These are phyloP conservation scores for Trichophyton rubrum DNA, from an alignment of 2,329 filamentous ascomycete genomes.

Conservation along the genomic window DNA sequence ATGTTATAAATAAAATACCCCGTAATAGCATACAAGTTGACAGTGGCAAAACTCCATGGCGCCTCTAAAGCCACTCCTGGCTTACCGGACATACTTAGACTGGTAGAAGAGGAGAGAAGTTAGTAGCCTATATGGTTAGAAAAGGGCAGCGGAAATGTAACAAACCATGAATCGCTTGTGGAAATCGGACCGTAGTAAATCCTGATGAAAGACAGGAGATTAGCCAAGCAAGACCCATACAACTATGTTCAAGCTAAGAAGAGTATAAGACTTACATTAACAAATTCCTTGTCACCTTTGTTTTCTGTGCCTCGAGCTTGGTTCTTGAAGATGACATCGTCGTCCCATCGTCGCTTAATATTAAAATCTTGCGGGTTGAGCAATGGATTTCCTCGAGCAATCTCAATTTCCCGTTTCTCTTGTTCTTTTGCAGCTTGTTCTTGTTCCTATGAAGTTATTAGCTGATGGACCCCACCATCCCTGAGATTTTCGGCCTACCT, in stretches of 20 bases:
- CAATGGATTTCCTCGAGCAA: conserved; percentile 83
- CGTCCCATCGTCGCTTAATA: conserved; percentile 81
- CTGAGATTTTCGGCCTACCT: conserved; percentile 32
- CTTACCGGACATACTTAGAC: conserved; percentile 13
- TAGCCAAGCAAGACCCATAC: conserved; percentile 1
- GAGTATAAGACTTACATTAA: conserved; percentile 54
- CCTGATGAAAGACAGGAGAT: conserved; percentile 37
- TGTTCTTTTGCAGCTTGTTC: conserved; percentile 70
- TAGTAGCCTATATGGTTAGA: neutral
- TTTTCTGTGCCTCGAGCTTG: conserved; percentile 92
- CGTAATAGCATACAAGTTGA: neutral
- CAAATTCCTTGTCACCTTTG: conserved; percentile 86
- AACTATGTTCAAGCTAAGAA: neutral
- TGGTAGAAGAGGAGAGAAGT: conserved; percentile 1
- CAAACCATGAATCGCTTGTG: conserved; percentile 83
- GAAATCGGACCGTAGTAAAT: conserved; percentile 87
- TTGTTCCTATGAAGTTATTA: conserved; percentile 45
- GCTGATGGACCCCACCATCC: neutral
- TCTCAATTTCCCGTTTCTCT: conserved; percentile 72
- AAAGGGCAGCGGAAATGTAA: neutral
- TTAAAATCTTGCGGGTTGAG: conserved; percentile 81
- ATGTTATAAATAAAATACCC: neutral
- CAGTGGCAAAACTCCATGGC: conserved; percentile 1
- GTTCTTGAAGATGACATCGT: conserved; percentile 98
- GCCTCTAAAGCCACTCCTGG: conserved; percentile 1